Percentiles rank a stretch among this genome's conserved stretches.
phyloP scores from a whole-genome alignment of 148 eudicot genomes.

The Spergularia bocconei region DNA sequence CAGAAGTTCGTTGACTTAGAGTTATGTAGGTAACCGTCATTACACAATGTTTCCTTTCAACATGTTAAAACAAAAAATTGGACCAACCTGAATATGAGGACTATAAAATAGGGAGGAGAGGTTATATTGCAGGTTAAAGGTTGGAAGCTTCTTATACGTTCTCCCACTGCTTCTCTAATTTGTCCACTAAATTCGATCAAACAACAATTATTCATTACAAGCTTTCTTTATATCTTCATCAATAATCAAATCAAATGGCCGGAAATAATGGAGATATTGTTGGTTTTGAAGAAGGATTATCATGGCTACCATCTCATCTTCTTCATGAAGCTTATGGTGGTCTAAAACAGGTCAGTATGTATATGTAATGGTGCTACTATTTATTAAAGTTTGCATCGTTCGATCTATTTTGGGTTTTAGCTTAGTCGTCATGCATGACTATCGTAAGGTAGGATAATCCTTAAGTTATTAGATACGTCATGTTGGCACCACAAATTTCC shows the following conservation, averaged over 20 bases:
- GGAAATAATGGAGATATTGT: conserved; percentile 17
- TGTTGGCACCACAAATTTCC: too few relatives aligned
- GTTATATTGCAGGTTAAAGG: conserved; percentile 60
- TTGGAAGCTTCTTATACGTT: conserved; percentile 36
- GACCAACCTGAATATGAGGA: not conserved
- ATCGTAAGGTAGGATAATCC: too few relatives aligned
- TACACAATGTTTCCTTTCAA: too few relatives aligned
- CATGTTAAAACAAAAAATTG: too few relatives aligned
- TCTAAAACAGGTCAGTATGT: conserved; percentile 10
- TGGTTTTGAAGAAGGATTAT: conserved; percentile 33
- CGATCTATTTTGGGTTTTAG: not conserved
- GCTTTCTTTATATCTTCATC: not conserved
- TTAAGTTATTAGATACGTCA: too few relatives aligned
- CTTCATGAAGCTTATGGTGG: conserved; percentile 26
- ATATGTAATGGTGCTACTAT: not conserved
- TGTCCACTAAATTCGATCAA: not conserved
- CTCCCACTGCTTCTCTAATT: conserved; percentile 19
- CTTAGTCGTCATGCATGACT: not conserved
- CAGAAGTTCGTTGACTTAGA: too few relatives aligned
- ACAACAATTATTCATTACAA: too few relatives aligned
- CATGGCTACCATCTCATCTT: conserved; percentile 35
- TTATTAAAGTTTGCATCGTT: not conserved
- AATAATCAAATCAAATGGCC: conserved; percentile 18
- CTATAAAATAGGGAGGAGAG: conserved; percentile 17
- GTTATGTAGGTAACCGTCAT: too few relatives aligned